Percentiles rank a stretch among this genome's conserved stretches.
Evolutionary conservation across 805 yeast genomes (phyloP).

Genomic region (Yarrowia deformans): DNA sequence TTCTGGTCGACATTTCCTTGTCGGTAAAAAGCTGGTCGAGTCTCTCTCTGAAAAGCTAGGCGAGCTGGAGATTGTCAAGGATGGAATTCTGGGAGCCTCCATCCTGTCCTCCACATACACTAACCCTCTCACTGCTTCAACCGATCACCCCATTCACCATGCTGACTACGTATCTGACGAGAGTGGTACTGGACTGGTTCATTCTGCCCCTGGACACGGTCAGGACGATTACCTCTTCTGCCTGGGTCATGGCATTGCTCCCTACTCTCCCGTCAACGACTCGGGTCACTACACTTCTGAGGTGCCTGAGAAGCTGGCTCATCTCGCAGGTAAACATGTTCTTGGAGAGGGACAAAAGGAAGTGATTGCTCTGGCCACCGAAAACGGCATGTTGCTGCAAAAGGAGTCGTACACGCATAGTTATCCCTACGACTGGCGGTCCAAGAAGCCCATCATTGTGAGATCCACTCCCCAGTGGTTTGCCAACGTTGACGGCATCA

Average conservation of each 20-base stretch:
- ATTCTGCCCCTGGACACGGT: slow-evolving; percentile 98
- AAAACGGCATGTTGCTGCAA: slow-evolving; percentile 41
- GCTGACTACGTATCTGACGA: slow-evolving; percentile 81
- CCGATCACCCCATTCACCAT: slow-evolving; percentile 65
- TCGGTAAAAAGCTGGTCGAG: slow-evolving; percentile 60
- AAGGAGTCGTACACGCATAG: slow-evolving; percentile 71
- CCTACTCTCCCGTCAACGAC: slow-evolving; percentile 81
- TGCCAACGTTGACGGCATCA: slow-evolving; percentile 80
- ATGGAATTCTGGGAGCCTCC: slow-evolving; percentile 52
- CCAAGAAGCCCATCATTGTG: slow-evolving; percentile 92
- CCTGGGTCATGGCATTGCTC: slow-evolving; percentile 59
- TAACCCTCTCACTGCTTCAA: slow-evolving; percentile 58
- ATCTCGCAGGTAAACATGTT: slow-evolving; percentile 66
- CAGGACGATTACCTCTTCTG: slow-evolving; percentile 87
- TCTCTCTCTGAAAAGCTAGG: slow-evolving; percentile 47
- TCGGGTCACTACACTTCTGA: slow-evolving; percentile 69
- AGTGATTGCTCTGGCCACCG: slow-evolving; percentile 61
- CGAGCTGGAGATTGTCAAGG: slow-evolving; percentile 47
- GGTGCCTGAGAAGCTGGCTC: slow-evolving; percentile 52
- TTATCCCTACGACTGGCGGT: slow-evolving; percentile 97
- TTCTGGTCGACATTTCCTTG: slow-evolving; percentile 58
- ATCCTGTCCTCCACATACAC: slow-evolving; percentile 57
- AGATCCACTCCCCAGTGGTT: slow-evolving; percentile 98
- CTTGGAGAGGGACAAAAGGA: slow-evolving; percentile 62
- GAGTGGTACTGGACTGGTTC: slow-evolving; percentile 96